phyloP scores from a whole-genome alignment of 306 rosid genomes.

The Vigna hirtella region DNA sequence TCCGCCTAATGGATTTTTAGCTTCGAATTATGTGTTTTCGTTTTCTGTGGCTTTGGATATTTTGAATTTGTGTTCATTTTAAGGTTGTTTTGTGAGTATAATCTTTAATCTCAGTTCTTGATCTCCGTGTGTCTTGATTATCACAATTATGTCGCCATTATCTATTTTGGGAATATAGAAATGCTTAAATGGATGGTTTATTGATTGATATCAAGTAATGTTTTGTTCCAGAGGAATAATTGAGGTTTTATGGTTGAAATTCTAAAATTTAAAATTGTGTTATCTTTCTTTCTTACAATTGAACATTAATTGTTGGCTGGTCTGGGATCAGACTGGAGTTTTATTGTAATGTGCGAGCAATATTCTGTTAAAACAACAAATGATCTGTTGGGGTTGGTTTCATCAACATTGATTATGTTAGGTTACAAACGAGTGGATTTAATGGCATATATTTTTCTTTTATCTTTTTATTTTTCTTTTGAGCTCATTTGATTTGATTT shows the following conservation, averaged over 20 bases:
- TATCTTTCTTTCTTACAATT: background rate
- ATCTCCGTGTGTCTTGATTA: background rate
- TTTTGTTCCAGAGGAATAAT: slow-evolving; percentile 9
- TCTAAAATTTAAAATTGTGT: background rate
- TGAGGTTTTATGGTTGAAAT: background rate
- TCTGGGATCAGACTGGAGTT: slow-evolving; percentile 1
- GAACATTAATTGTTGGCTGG: slow-evolving; percentile 23
- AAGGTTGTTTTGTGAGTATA: slow-evolving; percentile 1
- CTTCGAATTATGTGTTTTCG: background rate
- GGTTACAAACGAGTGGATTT: background rate
- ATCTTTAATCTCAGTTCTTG: background rate
- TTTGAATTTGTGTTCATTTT: background rate
- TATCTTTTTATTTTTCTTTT: slow-evolving; percentile 6
- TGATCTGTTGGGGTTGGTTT: background rate
- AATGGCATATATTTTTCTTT: slow-evolving; percentile 25
- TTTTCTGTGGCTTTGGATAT: slow-evolving; percentile 24
- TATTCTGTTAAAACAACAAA: background rate
- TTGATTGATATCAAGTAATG: background rate
- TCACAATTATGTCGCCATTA: background rate
- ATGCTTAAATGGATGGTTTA: background rate
- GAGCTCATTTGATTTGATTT: slow-evolving; percentile 12
- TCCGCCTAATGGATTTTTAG: background rate
- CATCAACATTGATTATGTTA: background rate
- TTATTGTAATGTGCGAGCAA: background rate
- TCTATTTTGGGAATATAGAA: background rate